These are phyloP conservation scores for Earliella scabrosa DNA, from an alignment of 1,284 basidiomycete genomes.

Conservation along the genomic window DNA sequence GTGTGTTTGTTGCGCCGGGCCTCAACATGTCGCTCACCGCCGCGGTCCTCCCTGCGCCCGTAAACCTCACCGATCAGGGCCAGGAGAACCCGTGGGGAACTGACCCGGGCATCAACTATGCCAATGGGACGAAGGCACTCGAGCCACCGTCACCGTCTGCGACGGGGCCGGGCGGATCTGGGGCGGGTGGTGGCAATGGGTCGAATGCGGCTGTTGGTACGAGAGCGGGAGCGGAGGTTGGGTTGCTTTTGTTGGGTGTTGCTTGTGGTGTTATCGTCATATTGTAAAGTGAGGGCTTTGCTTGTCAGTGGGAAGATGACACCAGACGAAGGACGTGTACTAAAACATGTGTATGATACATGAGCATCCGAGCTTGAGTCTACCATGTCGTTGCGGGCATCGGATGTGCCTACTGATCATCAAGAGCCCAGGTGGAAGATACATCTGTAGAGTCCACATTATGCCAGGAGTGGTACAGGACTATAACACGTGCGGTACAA, in stretches of 20 bases:
- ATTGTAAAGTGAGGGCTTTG: too few species aligned
- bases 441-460: too few species aligned
- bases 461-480: too few species aligned
- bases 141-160: slow-evolving; percentile 10
- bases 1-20: slow-evolving; percentile 41
- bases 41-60: slow-evolving; percentile 39
- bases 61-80: slow-evolving; percentile 43
- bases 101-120: slow-evolving; percentile 27
- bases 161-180: not conserved
- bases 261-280: slow-evolving; percentile 1
- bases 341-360: too few species aligned
- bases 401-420: too few species aligned
- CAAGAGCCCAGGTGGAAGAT: too few species aligned
- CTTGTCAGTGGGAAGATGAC: too few species aligned
- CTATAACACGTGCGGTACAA: too few species aligned
- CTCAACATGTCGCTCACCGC: slow-evolving; percentile 41
- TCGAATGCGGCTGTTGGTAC: slow-evolving; percentile 7
- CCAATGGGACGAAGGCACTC: slow-evolving; percentile 25
- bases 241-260: slow-evolving; percentile 5
- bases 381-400: too few species aligned
- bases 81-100: slow-evolving; percentile 27
- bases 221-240: slow-evolving; percentile 4
- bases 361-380: too few species aligned
- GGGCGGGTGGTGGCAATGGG: not conserved
- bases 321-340: too few species aligned